These are phyloP conservation scores for Solanum clarkiae DNA, from an alignment of 257 asterid species.

Conservation along the genomic window DNA sequence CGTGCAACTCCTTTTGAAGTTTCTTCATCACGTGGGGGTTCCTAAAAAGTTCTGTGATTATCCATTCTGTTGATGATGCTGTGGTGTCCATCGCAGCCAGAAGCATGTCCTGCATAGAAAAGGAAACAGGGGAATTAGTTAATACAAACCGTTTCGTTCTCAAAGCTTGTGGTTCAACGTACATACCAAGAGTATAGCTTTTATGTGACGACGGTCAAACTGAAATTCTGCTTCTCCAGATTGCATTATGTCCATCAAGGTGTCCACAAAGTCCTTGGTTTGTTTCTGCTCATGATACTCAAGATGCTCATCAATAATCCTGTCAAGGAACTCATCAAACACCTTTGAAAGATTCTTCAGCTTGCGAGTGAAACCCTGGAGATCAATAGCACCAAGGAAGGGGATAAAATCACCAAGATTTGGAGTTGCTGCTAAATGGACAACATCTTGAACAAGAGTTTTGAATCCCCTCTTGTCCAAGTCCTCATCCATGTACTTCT, in stretches of 20 bases:
- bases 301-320: background rate
- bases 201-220: background rate
- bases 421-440: background rate
- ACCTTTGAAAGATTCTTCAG: background rate
- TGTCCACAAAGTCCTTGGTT: background rate
- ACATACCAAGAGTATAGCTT: background rate
- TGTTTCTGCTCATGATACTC: background rate
- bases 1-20: background rate
- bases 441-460: background rate
- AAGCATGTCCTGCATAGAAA: background rate
- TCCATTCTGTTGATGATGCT: background rate
- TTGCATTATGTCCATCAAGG: background rate
- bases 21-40: background rate
- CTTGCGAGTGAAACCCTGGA: background rate
- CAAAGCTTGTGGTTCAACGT: background rate
- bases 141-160: background rate
- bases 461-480: background rate
- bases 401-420: background rate
- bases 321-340: background rate
- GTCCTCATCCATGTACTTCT: background rate
- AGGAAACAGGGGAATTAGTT: background rate
- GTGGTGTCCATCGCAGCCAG: background rate
- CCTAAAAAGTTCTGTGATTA: background rate
- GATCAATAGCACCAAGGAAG: background rate
- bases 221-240: background rate